A percentile compares a stretch with the other conserved stretches of the same genome.
Conservation (phyloP, 2,329 filamentous ascomycete species). For the Hymenoscyphus occultus region DNA sequence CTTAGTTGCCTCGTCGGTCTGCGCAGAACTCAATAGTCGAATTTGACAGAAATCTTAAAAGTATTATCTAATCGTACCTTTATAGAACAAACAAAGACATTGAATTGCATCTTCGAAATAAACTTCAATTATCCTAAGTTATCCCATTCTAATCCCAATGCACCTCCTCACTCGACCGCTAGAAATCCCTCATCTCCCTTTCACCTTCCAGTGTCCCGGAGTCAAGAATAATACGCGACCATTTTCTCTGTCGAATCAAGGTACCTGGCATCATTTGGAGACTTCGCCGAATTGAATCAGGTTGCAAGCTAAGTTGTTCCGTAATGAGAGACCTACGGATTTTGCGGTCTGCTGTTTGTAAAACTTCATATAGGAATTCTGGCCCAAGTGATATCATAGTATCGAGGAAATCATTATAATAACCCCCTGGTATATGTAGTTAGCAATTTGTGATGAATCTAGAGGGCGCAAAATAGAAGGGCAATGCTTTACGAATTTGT, state of each 20-base stretch:
- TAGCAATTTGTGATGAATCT: background rate
- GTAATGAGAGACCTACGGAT: background rate
- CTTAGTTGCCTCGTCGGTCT: no score
- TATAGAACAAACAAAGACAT: no score
- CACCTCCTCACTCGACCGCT: no score
- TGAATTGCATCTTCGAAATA: no score
- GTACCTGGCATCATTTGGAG: background rate
- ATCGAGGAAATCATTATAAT: background rate
- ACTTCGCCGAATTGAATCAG: background rate
- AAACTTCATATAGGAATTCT: background rate
- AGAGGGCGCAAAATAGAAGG: background rate
- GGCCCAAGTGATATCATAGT: background rate
- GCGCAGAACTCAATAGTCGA: no score
- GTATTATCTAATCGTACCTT: no score
- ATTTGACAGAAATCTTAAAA: no score
- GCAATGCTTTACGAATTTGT: background rate
- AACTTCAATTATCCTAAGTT: no score
- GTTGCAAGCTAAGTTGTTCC: background rate
- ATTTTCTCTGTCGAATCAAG: background rate
- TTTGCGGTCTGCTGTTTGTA: background rate
- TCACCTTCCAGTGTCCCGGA: background rate
- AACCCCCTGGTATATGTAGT: background rate
- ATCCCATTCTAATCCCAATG: no score
- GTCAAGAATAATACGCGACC: background rate
- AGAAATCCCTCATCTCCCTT: no score